Evolutionary conservation across 179 eudicot genomes (phyloP).

Genomic region (Pouteria campechiana): DNA sequence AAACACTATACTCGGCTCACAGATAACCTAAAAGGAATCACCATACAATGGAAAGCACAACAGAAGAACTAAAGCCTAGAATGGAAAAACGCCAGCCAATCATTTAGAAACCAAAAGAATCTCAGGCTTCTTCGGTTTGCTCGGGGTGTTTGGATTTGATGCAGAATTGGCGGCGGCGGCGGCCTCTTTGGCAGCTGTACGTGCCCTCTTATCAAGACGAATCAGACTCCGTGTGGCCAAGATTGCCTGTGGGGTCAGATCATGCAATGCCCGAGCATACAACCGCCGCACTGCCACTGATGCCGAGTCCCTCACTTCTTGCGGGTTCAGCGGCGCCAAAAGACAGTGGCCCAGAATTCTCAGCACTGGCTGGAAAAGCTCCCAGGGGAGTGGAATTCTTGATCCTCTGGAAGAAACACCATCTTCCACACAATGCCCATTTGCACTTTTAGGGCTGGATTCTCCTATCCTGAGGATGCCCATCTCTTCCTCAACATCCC

Average conservation of each 20-base stretch:
- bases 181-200: slow-evolving; percentile 36
- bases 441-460: background rate
- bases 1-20: no score
- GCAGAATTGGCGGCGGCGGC: slow-evolving; percentile 18
- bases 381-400: slow-evolving; percentile 87
- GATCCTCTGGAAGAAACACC: slow-evolving; percentile 17
- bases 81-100: no score
- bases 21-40: no score
- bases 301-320: slow-evolving; percentile 55
- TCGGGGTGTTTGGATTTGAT: slow-evolving; percentile 67
- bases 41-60: no score
- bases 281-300: slow-evolving; percentile 54
- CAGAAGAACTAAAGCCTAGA: no score
- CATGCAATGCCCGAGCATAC: slow-evolving; percentile 86
- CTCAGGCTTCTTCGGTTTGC: slow-evolving; percentile 74
- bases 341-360: slow-evolving; percentile 86
- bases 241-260: slow-evolving; percentile 74
- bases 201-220: slow-evolving; percentile 54
- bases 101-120: slow-evolving; percentile 76
- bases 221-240: slow-evolving; percentile 71
- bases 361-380: slow-evolving; percentile 69
- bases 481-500: slow-evolving; percentile 17
- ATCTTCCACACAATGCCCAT: no score
- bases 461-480: slow-evolving; percentile 7
- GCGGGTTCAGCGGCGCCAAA: slow-evolving; percentile 52